Percentiles rank a stretch among this genome's conserved stretches.
Conservation (phyloP, 805 yeast genomes). For the Wickerhamiella shivajii region DNA sequence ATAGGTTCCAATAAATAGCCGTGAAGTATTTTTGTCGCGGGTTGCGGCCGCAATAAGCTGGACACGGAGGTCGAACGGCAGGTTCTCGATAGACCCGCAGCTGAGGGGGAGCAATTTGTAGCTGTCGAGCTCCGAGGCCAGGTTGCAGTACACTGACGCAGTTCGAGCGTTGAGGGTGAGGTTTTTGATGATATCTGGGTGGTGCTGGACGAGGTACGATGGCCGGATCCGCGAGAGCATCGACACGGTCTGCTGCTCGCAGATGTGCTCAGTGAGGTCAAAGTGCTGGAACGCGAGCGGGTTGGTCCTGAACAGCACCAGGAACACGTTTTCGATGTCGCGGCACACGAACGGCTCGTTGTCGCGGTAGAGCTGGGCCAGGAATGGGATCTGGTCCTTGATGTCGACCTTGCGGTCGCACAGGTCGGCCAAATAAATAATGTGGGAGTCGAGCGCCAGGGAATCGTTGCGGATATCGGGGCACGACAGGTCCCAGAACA, state of each 20-base stretch:
- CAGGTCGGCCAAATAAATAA: constrained; percentile 3
- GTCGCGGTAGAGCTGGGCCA: constrained; percentile 1
- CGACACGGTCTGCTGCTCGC: constrained; percentile 2
- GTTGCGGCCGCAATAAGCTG: constrained; percentile 15
- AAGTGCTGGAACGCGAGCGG: constrained; percentile 11
- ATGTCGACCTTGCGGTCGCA: constrained; percentile 1
- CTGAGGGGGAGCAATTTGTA: constrained; percentile 10
- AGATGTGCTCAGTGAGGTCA: constrained; percentile 11
- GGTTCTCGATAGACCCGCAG: constrained; percentile 2
- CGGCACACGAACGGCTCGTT: constrained; percentile 3
- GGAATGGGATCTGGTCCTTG: background rate
- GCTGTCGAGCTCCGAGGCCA: constrained; percentile 9
- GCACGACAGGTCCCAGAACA: constrained; percentile 5
- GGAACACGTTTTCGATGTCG: constrained; percentile 10
- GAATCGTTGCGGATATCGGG: constrained; percentile 4
- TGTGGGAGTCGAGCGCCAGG: constrained; percentile 2
- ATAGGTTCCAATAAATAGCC: constrained; percentile 9
- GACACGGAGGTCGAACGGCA: constrained; percentile 11
- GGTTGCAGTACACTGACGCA: constrained; percentile 13
- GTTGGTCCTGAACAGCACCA: constrained; percentile 5
- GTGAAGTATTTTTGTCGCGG: constrained; percentile 11
- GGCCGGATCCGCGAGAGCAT: constrained; percentile 16
- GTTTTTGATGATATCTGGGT: constrained; percentile 6
- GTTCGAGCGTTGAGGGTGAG: constrained; percentile 10
- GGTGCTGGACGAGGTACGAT: constrained; percentile 10